Evolutionary conservation across 495 filamentous ascomycete species (phyloP), one percentile per base, ranked within the genome.

Genomic region (Talaromyces liani): DNA sequence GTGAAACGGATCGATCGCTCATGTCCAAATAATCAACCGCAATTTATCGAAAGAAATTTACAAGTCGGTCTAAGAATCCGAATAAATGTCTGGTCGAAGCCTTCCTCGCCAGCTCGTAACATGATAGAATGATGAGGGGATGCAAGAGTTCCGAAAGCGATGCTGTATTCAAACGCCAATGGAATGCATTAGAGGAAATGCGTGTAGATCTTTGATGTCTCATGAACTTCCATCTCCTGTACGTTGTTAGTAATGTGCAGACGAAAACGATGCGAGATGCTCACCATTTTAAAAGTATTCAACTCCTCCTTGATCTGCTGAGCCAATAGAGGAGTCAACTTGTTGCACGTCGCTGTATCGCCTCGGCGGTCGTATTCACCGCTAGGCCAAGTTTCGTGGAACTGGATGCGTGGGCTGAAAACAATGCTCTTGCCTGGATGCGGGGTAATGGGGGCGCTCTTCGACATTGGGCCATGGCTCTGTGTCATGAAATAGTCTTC

Each of bases 301-400:
- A 99, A 82, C 77, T 99, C 94, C 77, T 99, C 94, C 79, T 98
- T 98, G 78, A 99, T 99, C 73, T 99, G 94, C 72, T 99, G 94
- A 36, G 94, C 94, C 65, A 98, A 85, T 82, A 98, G 91, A 18
- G 94, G 94, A 49, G 94, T 99, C 64, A 99, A 77, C 63, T 93
- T 90, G 72, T 99, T 99, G 84, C 94, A 99, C 7, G 94, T 99
- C 27, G 94, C 92, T 73, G 97, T 90, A 12, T 99, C 94, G 55
- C 94, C 95, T 41, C 95, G 87, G 55, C 94, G 88, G 70, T 99
- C 94, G 71, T 99, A 99, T 76, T 99, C 94, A 63, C 87, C 87
- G 68, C 87, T 90, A 6, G 93, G 91, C 93, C 94, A 98, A 16
- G 91, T 97, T 69, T 99, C 94, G 70, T 97, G 87, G 71, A 96